Evolutionary conservation across 192 early-diverging fungal species (phyloP).

Genomic region (Piromyces sp.): DNA sequence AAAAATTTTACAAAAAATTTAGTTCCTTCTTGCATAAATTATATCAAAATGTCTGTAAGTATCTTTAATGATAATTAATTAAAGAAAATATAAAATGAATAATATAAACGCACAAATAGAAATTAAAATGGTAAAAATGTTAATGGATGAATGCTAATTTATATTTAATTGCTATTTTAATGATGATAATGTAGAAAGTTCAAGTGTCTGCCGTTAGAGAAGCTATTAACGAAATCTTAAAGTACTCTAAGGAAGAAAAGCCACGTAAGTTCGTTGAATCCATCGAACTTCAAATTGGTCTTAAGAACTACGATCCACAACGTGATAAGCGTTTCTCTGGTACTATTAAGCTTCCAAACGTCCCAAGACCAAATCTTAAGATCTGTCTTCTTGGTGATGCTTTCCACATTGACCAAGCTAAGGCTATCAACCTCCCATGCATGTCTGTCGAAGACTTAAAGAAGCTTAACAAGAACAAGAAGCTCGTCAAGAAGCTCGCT

Average conservation of each 20-base stretch:
- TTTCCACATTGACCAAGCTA: slow-evolving; percentile 88
- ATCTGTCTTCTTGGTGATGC: slow-evolving; percentile 92
- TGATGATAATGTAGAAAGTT: too few species aligned
- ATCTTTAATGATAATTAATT: too few species aligned
- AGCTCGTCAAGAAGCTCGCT: slow-evolving; percentile 97
- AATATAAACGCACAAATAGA: too few species aligned
- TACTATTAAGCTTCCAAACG: slow-evolving; percentile 80
- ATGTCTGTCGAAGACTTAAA: slow-evolving; percentile 94
- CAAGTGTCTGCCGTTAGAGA: slow-evolving; percentile 76
- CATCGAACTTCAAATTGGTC: slow-evolving; percentile 92
- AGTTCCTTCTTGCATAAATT: not conserved
- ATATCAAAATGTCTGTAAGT: not conserved
- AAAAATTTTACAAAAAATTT: not conserved
- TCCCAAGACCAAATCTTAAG: slow-evolving; percentile 86
- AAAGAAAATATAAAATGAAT: too few species aligned
- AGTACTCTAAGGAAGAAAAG: slow-evolving; percentile 62
- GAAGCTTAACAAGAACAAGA: slow-evolving; percentile 99
- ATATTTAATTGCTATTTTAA: too few species aligned
- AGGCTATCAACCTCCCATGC: slow-evolving; percentile 72
- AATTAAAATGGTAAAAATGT: too few species aligned
- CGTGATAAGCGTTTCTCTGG: slow-evolving; percentile 99
- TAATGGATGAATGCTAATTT: too few species aligned
- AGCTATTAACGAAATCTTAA: slow-evolving; percentile 47
- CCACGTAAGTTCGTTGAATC: slow-evolving; percentile 92
- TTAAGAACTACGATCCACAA: slow-evolving; percentile 99